Percentiles rank a stretch among this genome's conserved stretches.
Conservation (phyloP, 2,329 filamentous ascomycete genomes). For the Colletotrichum plurivorum region DNA sequence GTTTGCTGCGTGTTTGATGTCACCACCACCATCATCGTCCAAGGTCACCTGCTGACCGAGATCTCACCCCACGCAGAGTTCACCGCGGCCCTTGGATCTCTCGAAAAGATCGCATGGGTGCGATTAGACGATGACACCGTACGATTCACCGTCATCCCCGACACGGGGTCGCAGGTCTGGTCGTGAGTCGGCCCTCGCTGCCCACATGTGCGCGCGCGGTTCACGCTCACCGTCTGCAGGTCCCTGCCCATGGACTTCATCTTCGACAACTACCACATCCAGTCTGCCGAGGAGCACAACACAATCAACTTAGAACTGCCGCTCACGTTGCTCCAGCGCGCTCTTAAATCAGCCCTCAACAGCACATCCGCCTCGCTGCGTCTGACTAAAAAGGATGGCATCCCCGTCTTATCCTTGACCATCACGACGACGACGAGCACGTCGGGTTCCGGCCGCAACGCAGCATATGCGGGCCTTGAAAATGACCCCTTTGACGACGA, state of each 20-base stretch:
- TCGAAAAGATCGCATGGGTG: slow-evolving; percentile 91
- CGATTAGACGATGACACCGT: slow-evolving; percentile 89
- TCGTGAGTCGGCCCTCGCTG: slow-evolving; percentile 68
- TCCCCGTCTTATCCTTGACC: slow-evolving; percentile 90
- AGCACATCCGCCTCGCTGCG: slow-evolving; percentile 87
- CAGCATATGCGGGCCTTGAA: slow-evolving; percentile 43
- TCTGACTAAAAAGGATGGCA: slow-evolving; percentile 91
- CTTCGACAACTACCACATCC: slow-evolving; percentile 87
- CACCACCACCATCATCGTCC: too few relatives aligned
- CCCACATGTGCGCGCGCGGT: neutral
- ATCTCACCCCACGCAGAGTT: slow-evolving; percentile 64
- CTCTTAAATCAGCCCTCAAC: slow-evolving; percentile 89
- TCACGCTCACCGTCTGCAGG: slow-evolving; percentile 49
- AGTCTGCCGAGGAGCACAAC: slow-evolving; percentile 86
- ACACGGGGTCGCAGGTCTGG: slow-evolving; percentile 97
- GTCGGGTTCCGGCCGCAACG: slow-evolving; percentile 48
- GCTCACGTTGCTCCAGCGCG: slow-evolving; percentile 87
- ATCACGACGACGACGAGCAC: slow-evolving; percentile 82
- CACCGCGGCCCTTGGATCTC: slow-evolving; percentile 73
- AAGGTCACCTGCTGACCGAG: slow-evolving; percentile 2
- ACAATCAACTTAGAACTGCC: slow-evolving; percentile 97
- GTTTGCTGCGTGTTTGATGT: neutral
- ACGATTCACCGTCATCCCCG: slow-evolving; percentile 95
- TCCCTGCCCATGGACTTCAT: slow-evolving; percentile 82
- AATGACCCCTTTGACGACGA: slow-evolving; percentile 59